These are phyloP conservation scores for Mollisia scopiformis DNA, from an alignment of 2,329 filamentous ascomycete species.

Conservation along the genomic window DNA sequence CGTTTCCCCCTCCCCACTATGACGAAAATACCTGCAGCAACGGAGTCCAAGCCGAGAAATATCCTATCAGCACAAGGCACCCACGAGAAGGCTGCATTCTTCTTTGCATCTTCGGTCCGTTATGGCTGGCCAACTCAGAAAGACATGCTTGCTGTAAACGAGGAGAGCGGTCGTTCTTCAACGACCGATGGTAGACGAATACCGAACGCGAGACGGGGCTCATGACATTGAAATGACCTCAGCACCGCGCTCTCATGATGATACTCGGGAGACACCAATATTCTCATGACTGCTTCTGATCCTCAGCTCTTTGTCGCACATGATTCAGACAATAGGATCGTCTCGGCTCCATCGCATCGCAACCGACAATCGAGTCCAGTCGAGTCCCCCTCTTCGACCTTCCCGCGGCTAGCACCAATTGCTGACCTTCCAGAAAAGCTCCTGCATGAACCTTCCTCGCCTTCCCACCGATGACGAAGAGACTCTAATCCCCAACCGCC, in stretches of 20 bases:
- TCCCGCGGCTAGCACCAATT: not conserved
- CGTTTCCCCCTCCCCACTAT: conserved; percentile 17
- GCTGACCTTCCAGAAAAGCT: conserved; percentile 11
- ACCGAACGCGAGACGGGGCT: not conserved
- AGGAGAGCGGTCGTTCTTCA: no score
- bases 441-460: conserved; percentile 16
- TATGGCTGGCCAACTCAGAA: conserved; percentile 4
- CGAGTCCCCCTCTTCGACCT: not conserved
- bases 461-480: conserved; percentile 6
- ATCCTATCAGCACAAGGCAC: conserved; percentile 24
- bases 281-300: not conserved
- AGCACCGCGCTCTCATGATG: not conserved
- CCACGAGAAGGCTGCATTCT: conserved; percentile 4
- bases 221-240: conserved; percentile 1
- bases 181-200: no score
- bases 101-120: conserved; percentile 26
- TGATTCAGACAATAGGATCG: not conserved
- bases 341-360: not conserved
- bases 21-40: conserved; percentile 20
- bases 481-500: not conserved
- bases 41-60: conserved; percentile 9
- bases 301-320: not conserved
- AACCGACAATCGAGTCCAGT: not conserved
- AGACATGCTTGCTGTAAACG: not conserved
- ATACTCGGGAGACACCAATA: not conserved